Conservation (phyloP, 2,329 filamentous ascomycete genomes). For the Diaporthe sp. region DNA sequence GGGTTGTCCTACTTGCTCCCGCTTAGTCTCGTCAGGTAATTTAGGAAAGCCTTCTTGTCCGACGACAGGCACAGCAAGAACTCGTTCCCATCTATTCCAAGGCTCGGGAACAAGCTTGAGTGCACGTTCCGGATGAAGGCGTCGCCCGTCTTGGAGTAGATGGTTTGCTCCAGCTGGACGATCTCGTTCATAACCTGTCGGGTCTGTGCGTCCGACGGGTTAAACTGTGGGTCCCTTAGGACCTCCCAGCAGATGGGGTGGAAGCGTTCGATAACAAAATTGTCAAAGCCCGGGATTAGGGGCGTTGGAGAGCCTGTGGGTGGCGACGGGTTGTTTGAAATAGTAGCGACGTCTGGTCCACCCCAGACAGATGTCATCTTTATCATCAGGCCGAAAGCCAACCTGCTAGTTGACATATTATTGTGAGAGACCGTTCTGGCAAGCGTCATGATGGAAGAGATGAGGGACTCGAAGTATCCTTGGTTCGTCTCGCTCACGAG, state of each 20-base stretch:
- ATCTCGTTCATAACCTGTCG: constrained; percentile 91
- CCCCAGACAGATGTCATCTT: constrained; percentile 93
- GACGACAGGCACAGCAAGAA: constrained; percentile 71
- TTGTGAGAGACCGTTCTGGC: constrained; percentile 78
- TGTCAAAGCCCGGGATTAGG: constrained; percentile 87
- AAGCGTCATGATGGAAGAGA: constrained; percentile 86
- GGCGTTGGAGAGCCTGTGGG: constrained; percentile 66
- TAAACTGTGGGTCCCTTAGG: constrained; percentile 82
- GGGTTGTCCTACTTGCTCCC: constrained; percentile 28
- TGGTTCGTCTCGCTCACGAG: constrained; percentile 93
- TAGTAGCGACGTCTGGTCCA: constrained; percentile 79
- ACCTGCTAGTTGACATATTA: constrained; percentile 70
- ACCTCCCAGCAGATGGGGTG: constrained; percentile 93
- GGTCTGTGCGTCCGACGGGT: constrained; percentile 86
- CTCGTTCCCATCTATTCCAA: constrained; percentile 73
- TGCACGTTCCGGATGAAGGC: constrained; percentile 80
- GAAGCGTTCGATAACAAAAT: constrained; percentile 90
- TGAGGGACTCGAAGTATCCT: constrained; percentile 87
- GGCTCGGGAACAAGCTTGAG: constrained; percentile 70
- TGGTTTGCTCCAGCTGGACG: constrained; percentile 86
- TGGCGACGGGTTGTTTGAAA: constrained; percentile 64
- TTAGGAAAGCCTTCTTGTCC: constrained; percentile 72
- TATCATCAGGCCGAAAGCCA: constrained; percentile 85
- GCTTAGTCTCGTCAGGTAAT: constrained; percentile 68
- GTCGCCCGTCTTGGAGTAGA: constrained; percentile 90